phyloP scores from a whole-genome alignment of 2,329 filamentous ascomycete species.

The Ophiocordyceps polyrhachis-furcata region DNA sequence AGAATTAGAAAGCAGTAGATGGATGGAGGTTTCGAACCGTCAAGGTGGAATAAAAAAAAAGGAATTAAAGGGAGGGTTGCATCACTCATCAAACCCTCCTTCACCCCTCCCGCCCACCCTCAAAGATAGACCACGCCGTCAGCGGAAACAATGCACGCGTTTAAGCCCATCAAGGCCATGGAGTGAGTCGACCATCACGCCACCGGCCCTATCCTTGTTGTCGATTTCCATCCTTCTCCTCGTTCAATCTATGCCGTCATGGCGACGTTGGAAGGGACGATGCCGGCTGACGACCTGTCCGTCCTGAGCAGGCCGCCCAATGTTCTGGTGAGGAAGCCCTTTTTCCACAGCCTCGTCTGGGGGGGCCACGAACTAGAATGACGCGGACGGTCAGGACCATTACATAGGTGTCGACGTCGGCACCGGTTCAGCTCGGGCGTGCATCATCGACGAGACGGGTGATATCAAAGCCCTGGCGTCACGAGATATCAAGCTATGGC shows the following conservation, averaged over 20 bases:
- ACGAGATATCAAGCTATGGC: slow-evolving; percentile 64
- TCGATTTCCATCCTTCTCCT: neutral
- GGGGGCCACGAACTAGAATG: neutral
- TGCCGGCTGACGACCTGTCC: slow-evolving; percentile 6
- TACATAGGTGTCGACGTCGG: slow-evolving; percentile 88
- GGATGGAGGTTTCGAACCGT: no score
- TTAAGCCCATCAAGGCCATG: slow-evolving; percentile 18
- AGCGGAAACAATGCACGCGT: neutral
- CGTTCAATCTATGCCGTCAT: slow-evolving; percentile 3
- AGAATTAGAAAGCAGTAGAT: no score
- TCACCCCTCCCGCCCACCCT: neutral
- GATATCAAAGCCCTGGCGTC: slow-evolving; percentile 66
- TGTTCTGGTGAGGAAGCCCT: slow-evolving; percentile 11
- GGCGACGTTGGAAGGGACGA: slow-evolving; percentile 3
- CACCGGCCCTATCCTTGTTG: neutral
- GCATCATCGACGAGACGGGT: slow-evolving; percentile 80
- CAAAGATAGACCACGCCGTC: neutral
- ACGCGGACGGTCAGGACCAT: slow-evolving; percentile 24
- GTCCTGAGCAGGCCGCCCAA: slow-evolving; percentile 15
- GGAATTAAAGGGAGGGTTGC: neutral
- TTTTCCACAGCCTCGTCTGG: neutral
- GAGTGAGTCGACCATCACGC: slow-evolving; percentile 13
- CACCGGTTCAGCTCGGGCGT: slow-evolving; percentile 85
- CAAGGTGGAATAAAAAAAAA: neutral
- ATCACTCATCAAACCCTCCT: neutral